Conservation (phyloP, 176 grass and related monocot genomes). For the Oryza officinalis region DNA sequence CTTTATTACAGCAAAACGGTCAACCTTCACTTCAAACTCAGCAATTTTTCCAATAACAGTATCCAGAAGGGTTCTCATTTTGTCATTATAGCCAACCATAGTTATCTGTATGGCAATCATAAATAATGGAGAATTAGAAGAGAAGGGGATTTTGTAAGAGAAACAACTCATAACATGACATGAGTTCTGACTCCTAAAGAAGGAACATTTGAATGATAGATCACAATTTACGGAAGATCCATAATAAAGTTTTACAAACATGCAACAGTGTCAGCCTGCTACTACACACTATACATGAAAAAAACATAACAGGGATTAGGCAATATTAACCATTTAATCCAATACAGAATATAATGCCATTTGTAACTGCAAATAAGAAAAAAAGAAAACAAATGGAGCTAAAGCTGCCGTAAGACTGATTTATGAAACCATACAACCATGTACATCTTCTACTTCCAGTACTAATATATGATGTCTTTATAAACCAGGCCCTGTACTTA, state of each 20-base stretch:
- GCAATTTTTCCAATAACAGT: slow-evolving; percentile 81
- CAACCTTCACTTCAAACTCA: slow-evolving; percentile 84
- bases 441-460: slow-evolving; percentile 24
- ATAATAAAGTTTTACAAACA: not conserved
- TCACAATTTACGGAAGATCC: not conserved
- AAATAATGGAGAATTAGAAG: slow-evolving; percentile 14
- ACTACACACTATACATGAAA: not conserved
- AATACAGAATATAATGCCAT: not conserved
- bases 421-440: not conserved
- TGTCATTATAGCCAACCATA: slow-evolving; percentile 94
- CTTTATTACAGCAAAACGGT: slow-evolving; percentile 96
- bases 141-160: not conserved
- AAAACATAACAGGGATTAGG: not conserved
- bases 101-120: slow-evolving; percentile 56
- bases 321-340: not conserved
- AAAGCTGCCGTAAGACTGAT: not conserved
- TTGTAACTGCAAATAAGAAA: not conserved
- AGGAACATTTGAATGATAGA: slow-evolving; percentile 17
- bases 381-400: not conserved
- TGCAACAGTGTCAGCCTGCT: not conserved
- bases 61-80: slow-evolving; percentile 89
- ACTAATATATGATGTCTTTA: not conserved
- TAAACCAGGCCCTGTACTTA: not conserved
- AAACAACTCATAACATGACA: slow-evolving; percentile 5
- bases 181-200: not conserved